Evolutionary conservation across 441 rosid species (phyloP), one percentile per base, ranked within the genome.

Genomic region (Syzygium syzygioides): DNA sequence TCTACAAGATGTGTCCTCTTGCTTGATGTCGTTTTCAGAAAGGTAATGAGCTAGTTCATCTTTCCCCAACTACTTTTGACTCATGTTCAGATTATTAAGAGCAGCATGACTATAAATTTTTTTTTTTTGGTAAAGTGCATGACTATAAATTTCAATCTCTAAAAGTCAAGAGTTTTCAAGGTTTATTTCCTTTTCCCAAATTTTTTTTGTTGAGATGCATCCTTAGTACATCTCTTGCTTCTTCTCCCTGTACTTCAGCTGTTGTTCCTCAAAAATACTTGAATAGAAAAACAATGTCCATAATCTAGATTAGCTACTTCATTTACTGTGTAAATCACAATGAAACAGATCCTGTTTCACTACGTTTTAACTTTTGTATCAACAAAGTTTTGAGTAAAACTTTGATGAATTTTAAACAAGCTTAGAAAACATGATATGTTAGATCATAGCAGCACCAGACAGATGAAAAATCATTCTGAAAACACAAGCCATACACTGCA

Each of bases 111-210:
- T n/a, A n/a, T n/a, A n/a, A n/a, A n/a, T n/a, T n/a, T n/a, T n/a
- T n/a, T n/a, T n/a, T n/a, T n/a, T n/a, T n/a, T n/a, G n/a, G n/a
- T n/a, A n/a, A n/a, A n/a, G n/a, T n/a, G n/a, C n/a, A n/a, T n/a
- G n/a, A n/a, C 28, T 11, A 56, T 56, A 56, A 56, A 56, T 56
- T 56, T 56, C 60, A 56, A 56, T 28, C 1, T 20, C 28, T 55
- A 3, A 55, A 50, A 55, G 26, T n/a, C n/a, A 19, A 7, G n/a
- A n/a, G n/a, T n/a, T 56, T 23, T 56, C 60, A 56, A 8, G 60
- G 60, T 56, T 20, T 34, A 34, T 3, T 0, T 0, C 37, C 37
- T 2, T 11, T 4, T 13, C 60, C 13, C 1, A 56, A 20, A 34
- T 25, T 56, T 25, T 56, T 23, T 25, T 56, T 56, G 26, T 7